Evolutionary conservation across 768 basidiomycete species (phyloP).

Genomic region (Pulveroboletus sp.): DNA sequence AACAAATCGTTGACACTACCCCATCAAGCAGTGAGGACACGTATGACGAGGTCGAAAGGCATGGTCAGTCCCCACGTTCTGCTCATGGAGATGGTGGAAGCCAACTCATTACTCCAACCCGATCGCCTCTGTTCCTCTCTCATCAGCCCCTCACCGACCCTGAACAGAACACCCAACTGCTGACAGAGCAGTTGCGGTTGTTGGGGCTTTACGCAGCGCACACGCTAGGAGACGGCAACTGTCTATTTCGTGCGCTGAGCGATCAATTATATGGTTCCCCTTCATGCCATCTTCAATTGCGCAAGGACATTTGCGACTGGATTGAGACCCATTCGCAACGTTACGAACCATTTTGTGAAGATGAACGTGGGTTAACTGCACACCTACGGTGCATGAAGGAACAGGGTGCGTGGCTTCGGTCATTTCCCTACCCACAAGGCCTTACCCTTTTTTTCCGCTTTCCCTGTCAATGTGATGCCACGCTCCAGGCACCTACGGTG

Average conservation of each 20-base stretch:
- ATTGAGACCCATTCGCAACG: conserved; percentile 63
- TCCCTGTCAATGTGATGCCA: conserved; percentile 13
- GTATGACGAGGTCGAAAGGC: conserved; percentile 57
- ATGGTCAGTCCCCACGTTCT: conserved; percentile 41
- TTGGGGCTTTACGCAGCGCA: conserved; percentile 84
- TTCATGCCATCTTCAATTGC: conserved; percentile 60
- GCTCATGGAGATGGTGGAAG: conserved; percentile 14
- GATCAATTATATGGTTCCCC: conserved; percentile 84
- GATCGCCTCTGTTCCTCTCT: conserved; percentile 10
- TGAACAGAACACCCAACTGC: conserved; percentile 57
- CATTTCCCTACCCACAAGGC: background rate
- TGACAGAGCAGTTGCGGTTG: conserved; percentile 68
- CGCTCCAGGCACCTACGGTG: conserved; percentile 75
- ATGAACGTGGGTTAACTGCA: conserved; percentile 68
- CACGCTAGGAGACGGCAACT: conserved; percentile 89
- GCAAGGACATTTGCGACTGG: conserved; percentile 80
- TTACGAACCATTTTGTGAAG: conserved; percentile 86
- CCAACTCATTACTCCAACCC: conserved; percentile 15
- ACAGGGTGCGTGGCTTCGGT: conserved; percentile 47
- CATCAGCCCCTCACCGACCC: conserved; percentile 51
- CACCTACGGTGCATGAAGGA: conserved; percentile 78
- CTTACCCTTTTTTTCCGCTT: conserved; percentile 9
- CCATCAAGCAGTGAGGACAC: conserved; percentile 45
- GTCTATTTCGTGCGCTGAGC: conserved; percentile 85
- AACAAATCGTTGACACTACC: conserved; percentile 23